phyloP scores from a whole-genome alignment of 2,329 filamentous ascomycete species.

The Hymenoscyphus fraxineus region DNA sequence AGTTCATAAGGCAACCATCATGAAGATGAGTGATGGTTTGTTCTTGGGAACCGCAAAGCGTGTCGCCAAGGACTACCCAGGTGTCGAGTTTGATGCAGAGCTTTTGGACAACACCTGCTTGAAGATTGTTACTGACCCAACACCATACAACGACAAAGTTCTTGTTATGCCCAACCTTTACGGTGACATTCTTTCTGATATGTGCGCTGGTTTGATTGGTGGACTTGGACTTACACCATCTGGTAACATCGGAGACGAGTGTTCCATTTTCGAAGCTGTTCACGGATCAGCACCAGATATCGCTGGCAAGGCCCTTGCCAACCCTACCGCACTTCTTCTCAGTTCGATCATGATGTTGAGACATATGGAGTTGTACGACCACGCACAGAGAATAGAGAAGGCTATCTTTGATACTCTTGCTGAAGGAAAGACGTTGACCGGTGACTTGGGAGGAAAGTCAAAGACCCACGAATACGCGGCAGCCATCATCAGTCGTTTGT shows the following conservation, averaged over 20 bases:
- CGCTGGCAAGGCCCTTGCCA: conserved; percentile 90
- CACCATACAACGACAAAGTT: conserved; percentile 98
- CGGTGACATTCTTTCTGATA: conserved; percentile 98
- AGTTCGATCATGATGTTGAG: conserved; percentile 99
- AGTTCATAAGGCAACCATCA: conserved; percentile 99
- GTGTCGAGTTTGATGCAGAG: conserved; percentile 95
- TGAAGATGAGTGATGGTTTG: conserved; percentile 99
- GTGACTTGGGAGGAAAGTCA: conserved; percentile 91
- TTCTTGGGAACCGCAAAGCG: conserved; percentile 86
- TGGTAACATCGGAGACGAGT: conserved; percentile 98
- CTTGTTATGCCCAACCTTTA: conserved; percentile 98
- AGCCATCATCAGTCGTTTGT: conserved; percentile 68
- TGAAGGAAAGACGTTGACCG: conserved; percentile 94
- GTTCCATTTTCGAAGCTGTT: conserved; percentile 99
- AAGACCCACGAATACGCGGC: conserved; percentile 93
- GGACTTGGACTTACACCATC: conserved; percentile 96
- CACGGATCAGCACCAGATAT: conserved; percentile 97
- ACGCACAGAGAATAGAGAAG: conserved; percentile 85
- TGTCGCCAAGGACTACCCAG: conserved; percentile 91
- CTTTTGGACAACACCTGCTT: conserved; percentile 98
- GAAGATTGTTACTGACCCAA: conserved; percentile 95
- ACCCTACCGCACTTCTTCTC: conserved; percentile 93
- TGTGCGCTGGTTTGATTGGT: conserved; percentile 98
- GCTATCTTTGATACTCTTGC: conserved; percentile 93
- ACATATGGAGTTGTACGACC: conserved; percentile 87